Percentiles rank a stretch among this genome's conserved stretches.
phyloP scores from a whole-genome alignment of 176 grass and related monocot species.

The Oryza glaberrima region DNA sequence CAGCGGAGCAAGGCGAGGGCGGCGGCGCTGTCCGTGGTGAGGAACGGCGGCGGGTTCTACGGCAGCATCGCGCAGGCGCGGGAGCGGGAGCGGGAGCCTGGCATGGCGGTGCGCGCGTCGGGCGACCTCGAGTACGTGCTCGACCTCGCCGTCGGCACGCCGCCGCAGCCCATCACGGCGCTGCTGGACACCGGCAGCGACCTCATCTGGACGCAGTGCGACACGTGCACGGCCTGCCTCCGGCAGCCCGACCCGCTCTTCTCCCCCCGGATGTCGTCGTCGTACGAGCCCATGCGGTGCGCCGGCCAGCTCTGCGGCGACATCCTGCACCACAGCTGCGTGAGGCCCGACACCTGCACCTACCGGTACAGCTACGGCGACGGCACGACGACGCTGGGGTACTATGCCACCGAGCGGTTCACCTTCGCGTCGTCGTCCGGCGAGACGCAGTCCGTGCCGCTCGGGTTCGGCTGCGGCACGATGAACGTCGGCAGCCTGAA shows the following conservation, averaged over 20 bases:
- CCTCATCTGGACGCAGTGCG: constrained; percentile 91
- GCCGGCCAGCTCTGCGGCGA: constrained; percentile 49
- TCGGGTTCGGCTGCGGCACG: constrained; percentile 66
- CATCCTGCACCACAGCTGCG: constrained; percentile 47
- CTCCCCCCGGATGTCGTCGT: constrained; percentile 49
- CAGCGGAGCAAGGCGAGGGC: constrained; percentile 51
- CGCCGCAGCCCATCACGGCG: constrained; percentile 43
- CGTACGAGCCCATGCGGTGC: constrained; percentile 61
- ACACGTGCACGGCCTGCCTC: constrained; percentile 60
- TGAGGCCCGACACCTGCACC: constrained; percentile 44
- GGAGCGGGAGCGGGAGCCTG: not conserved
- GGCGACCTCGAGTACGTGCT: constrained; percentile 60
- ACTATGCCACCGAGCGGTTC: constrained; percentile 57
- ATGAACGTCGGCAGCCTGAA: constrained; percentile 56
- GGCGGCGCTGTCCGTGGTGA: constrained; percentile 41
- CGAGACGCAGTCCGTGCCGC: constrained; percentile 4
- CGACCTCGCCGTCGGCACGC: constrained; percentile 67
- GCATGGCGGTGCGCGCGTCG: constrained; percentile 42
- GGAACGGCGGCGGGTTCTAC: not conserved
- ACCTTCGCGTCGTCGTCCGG: constrained; percentile 56
- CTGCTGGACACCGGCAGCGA: constrained; percentile 80
- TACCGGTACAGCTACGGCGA: constrained; percentile 74
- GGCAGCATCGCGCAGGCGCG: not conserved
- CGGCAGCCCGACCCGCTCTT: constrained; percentile 55
- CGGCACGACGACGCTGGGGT: constrained; percentile 49